Conservation (phyloP, 768 basidiomycete species). For the Termitomyces heimii region DNA sequence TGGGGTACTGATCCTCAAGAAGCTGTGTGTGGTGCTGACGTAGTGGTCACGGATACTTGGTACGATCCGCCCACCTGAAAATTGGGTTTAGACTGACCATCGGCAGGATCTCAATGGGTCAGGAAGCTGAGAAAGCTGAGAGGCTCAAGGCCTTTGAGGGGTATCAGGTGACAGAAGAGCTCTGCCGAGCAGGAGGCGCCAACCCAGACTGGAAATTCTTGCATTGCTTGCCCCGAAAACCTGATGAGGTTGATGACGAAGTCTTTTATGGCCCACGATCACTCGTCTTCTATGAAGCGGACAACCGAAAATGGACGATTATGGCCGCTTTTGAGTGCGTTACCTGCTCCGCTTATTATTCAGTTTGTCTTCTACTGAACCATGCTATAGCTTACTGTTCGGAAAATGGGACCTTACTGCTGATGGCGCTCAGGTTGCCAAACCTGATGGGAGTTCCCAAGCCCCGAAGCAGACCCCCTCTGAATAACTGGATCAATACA, state of each 20-base stretch:
- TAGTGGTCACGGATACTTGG: constrained; percentile 99
- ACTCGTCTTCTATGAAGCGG: constrained; percentile 89
- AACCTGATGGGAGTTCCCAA: background rate
- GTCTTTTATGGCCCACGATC: constrained; percentile 93
- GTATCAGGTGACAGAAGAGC: constrained; percentile 88
- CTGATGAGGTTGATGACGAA: constrained; percentile 93
- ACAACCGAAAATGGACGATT: constrained; percentile 97
- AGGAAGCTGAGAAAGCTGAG: constrained; percentile 89
- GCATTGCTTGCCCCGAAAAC: constrained; percentile 92
- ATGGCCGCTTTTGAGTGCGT: constrained; percentile 89
- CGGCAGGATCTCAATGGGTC: constrained; percentile 96
- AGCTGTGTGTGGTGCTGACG: constrained; percentile 84
- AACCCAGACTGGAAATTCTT: constrained; percentile 90
- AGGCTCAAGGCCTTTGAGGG: constrained; percentile 84
- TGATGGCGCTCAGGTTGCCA: background rate
- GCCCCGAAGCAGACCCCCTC: background rate
- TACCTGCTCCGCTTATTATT: background rate
- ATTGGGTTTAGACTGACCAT: background rate
- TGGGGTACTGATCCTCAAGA: constrained; percentile 79
- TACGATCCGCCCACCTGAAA: constrained; percentile 25
- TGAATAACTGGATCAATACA: background rate
- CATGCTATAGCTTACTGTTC: background rate
- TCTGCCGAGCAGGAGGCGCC: constrained; percentile 78
- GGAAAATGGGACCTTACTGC: constrained; percentile 9
- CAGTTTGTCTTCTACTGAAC: background rate